Evolutionary conservation across 2,329 filamentous ascomycete species (phyloP).

Genomic region (Tolypocladium sp.): DNA sequence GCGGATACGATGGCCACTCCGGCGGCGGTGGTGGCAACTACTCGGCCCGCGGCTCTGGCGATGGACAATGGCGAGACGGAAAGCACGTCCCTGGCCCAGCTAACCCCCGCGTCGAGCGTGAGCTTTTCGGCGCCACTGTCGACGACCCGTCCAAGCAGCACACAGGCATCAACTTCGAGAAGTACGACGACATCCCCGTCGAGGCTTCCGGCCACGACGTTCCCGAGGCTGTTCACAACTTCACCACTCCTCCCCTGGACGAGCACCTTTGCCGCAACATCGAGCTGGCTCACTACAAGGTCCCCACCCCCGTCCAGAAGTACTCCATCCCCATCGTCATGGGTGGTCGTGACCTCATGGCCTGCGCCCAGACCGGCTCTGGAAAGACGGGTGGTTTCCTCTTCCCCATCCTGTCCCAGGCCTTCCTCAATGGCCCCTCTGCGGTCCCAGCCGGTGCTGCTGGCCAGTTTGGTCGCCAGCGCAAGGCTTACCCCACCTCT

Average conservation of each 20-base stretch:
- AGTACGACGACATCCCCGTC: slow-evolving; percentile 98
- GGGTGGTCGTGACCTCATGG: slow-evolving; percentile 96
- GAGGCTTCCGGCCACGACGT: slow-evolving; percentile 92
- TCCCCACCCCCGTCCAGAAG: slow-evolving; percentile 95
- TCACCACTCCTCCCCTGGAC: slow-evolving; percentile 91
- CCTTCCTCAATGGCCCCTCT: slow-evolving; percentile 82
- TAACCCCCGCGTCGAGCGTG: slow-evolving; percentile 86
- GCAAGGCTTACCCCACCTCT: slow-evolving; percentile 95
- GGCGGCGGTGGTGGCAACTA: slow-evolving; percentile 34
- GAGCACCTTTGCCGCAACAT: slow-evolving; percentile 92
- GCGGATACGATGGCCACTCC: slow-evolving; percentile 21
- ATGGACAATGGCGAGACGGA: slow-evolving; percentile 93
- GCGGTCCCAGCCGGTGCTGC: slow-evolving; percentile 51
- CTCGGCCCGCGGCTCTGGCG: slow-evolving; percentile 72
- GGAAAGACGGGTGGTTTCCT: slow-evolving; percentile 99
- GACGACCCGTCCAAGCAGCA: slow-evolving; percentile 94
- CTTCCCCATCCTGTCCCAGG: slow-evolving; percentile 97
- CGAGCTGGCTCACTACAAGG: slow-evolving; percentile 85
- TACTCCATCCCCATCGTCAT: slow-evolving; percentile 99
- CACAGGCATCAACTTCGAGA: slow-evolving; percentile 99
- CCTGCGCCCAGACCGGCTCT: slow-evolving; percentile 98
- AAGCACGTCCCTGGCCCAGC: slow-evolving; percentile 88
- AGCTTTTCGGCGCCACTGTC: slow-evolving; percentile 78
- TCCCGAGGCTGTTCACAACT: slow-evolving; percentile 80
- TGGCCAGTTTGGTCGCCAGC: slow-evolving; percentile 79